phyloP scores from a whole-genome alignment of 306 rosid genomes.

The Datisca glomerata region DNA sequence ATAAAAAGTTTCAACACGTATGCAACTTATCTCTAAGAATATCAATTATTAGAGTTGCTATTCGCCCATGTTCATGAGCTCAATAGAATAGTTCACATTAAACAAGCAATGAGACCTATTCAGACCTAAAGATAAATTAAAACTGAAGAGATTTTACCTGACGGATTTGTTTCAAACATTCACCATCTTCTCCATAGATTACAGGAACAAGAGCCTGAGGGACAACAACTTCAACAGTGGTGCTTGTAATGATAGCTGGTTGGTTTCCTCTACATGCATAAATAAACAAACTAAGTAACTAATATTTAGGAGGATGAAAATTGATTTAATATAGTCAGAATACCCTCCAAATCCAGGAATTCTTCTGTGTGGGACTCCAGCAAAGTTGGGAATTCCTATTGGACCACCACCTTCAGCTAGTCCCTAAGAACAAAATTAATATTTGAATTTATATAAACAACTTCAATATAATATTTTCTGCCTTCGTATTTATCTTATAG shows the following conservation, averaged over 20 bases:
- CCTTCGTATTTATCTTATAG: not conserved
- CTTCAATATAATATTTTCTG: not conserved
- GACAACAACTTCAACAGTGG: constrained; percentile 88
- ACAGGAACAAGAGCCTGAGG: constrained; percentile 66
- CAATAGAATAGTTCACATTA: no score
- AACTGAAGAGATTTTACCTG: constrained; percentile 32
- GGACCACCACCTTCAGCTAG: constrained; percentile 57
- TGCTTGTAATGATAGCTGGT: constrained; percentile 60
- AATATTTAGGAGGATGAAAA: constrained; percentile 5
- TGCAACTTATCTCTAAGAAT: no score
- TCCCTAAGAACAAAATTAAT: constrained; percentile 31
- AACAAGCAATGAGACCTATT: not conserved
- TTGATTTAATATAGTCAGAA: constrained; percentile 1
- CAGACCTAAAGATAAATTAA: not conserved
- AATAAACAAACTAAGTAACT: constrained; percentile 1
- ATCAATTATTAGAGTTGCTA: no score
- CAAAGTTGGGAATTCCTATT: constrained; percentile 61
- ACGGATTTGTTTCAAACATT: constrained; percentile 88
- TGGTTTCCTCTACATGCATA: constrained; percentile 49
- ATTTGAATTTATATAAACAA: not conserved
- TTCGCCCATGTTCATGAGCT: no score
- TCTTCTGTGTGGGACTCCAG: constrained; percentile 60
- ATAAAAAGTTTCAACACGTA: not conserved
- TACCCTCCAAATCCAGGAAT: constrained; percentile 54
- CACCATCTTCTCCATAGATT: constrained; percentile 90